phyloP scores from a whole-genome alignment of 78 protist species.

The Dictyostelium brefeldianum region DNA sequence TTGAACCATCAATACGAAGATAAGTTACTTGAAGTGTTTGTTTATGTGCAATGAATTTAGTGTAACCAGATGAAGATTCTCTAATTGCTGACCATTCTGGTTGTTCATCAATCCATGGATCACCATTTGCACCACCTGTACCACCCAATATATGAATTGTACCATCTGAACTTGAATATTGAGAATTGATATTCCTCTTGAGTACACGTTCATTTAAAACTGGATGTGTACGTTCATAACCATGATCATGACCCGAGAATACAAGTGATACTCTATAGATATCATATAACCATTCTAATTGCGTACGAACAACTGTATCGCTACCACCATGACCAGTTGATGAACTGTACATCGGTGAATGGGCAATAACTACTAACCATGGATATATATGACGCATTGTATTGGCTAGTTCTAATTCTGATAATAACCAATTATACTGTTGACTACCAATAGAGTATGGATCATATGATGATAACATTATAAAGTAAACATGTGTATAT shows the following conservation, averaged over 20 bases:
- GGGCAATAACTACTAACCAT: conserved; percentile 40
- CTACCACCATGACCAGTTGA: conserved; percentile 65
- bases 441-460: conserved; percentile 2
- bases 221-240: conserved; percentile 48
- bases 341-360: conserved; percentile 69
- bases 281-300: conserved; percentile 2
- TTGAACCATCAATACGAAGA: conserved; percentile 28
- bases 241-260: conserved; percentile 64
- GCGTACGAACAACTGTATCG: conserved; percentile 3
- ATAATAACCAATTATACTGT: conserved; percentile 41
- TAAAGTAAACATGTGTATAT: conserved; percentile 31
- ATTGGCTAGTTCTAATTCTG: conserved; percentile 3
- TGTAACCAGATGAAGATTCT: conserved; percentile 45
- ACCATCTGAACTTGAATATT: conserved; percentile 12
- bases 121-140: conserved; percentile 46
- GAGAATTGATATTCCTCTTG: background rate
- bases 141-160: conserved; percentile 60
- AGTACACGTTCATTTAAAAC: conserved; percentile 13
- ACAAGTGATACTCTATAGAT: conserved; percentile 13
- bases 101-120: conserved; percentile 38
- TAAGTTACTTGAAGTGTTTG: conserved; percentile 7
- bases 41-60: background rate
- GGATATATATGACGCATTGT: conserved; percentile 1
- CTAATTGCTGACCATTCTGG: conserved; percentile 53
- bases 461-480: conserved; percentile 69